Percentiles rank a stretch among this genome's conserved stretches.
phyloP scores from a whole-genome alignment of 768 basidiomycete species.

The Cystofilobasidium capitatum region DNA sequence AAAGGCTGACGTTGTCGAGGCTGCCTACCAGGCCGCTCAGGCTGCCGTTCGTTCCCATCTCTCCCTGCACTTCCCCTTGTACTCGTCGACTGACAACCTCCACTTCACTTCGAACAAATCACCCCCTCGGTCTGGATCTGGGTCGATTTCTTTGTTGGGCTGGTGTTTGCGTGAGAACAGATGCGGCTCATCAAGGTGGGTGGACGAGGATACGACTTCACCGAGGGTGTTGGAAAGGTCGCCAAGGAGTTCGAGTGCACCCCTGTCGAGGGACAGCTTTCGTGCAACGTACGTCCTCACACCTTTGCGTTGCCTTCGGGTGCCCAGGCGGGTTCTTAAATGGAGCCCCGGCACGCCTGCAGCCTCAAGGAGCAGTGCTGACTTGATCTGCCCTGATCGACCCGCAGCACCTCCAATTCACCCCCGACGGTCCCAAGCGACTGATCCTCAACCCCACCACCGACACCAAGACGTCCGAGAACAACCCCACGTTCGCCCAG shows the following conservation, averaged over 20 bases:
- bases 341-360: neutral
- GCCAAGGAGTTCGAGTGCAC: slow-evolving; percentile 61
- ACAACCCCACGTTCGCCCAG: slow-evolving; percentile 42
- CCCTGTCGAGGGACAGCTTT: slow-evolving; percentile 73
- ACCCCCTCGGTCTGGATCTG: neutral
- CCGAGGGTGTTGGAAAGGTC: slow-evolving; percentile 68
- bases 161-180: slow-evolving; percentile 12
- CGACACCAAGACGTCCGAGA: slow-evolving; percentile 48
- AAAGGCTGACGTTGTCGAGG: slow-evolving; percentile 83
- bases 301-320: neutral
- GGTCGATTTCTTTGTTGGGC: too few relatives aligned
- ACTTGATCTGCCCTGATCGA: neutral
- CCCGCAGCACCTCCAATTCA: slow-evolving; percentile 90
- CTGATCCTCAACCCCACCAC: slow-evolving; percentile 84
- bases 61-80: neutral
- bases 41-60: slow-evolving; percentile 45
- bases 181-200: slow-evolving; percentile 85
- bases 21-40: slow-evolving; percentile 88
- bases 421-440: slow-evolving; percentile 92
- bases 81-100: neutral
- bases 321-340: neutral
- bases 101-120: too few relatives aligned
- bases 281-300: slow-evolving; percentile 16
- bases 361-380: neutral
- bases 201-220: slow-evolving; percentile 90